Base-by-base conservation (phyloP, 139 green algal genomes). In the Trebouxia sp. region DNA sequence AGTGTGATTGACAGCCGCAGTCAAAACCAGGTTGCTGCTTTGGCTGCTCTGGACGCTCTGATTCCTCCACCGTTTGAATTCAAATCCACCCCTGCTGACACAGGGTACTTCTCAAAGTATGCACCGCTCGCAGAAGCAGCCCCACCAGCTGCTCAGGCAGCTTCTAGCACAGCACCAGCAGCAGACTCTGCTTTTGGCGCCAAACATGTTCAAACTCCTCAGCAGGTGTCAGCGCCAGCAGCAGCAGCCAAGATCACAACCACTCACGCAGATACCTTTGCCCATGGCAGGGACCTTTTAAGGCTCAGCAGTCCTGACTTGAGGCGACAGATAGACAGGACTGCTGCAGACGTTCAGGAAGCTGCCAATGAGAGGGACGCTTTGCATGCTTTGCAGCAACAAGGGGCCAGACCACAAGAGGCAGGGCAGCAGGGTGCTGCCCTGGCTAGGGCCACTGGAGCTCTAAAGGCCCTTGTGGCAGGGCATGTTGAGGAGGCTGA, bases 11-110 rank as follows among this genome's bases (percentile, higher is more conserved):
- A n/a, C n/a, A n/a, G 26, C 10, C 15, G 0, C 12, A 30, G 15
- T 30, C n/a, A 5, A 0, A 32, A 32, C 3, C 15, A 72, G 62
- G 42, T 35, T 28, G 62, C 62, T 30, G 62, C 62, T n/a, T 30
- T 43, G 62, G 32, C 43, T 32, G 42, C 62, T 30, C 62, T 72
- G 9, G 62, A 72, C 8, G 62, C 62, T 35, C 42, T 72, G 62
- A 72, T 72, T 26, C 62, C 62, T 8, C 62, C 62, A 45, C 32
- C 62, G 11, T 72, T 72, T 45, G 62, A 72, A n/a, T n/a, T 45
- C 20, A 35, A 35, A n/a, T n/a, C n/a, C 32, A 72, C 32, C 62
- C 35, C 62, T 17, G 11, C 62, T 42, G 35, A 41, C 62, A 45
- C 62, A 22, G n/a, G 20, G 5, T 28, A 5, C 32, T 45, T 72